Conservation (phyloP, 331 rosid species). For the Phaseolus coccineus region DNA sequence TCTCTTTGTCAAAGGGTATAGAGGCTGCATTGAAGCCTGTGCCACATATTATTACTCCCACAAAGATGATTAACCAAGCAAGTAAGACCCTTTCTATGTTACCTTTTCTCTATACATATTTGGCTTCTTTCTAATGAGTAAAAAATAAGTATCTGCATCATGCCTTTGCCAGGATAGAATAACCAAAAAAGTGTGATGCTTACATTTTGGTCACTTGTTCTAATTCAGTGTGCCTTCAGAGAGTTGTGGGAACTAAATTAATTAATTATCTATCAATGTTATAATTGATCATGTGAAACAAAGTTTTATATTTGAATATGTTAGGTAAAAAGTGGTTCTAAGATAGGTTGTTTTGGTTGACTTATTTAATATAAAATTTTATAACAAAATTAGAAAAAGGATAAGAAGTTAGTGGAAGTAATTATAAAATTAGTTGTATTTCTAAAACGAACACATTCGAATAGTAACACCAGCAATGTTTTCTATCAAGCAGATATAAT, state of each 20-base stretch:
- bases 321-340: not conserved
- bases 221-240: not conserved
- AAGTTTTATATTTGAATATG: not conserved
- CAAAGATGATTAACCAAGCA: conserved; percentile 83
- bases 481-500: not conserved
- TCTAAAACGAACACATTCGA: not conserved
- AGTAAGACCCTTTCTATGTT: conserved; percentile 61
- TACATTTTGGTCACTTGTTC: not conserved
- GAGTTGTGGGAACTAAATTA: not conserved
- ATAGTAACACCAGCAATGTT: not conserved
- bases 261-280: not conserved
- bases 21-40: conserved; percentile 87
- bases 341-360: not conserved
- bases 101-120: conserved; percentile 7
- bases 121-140: not conserved
- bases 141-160: not conserved
- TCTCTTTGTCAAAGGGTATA: conserved; percentile 86
- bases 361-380: not conserved
- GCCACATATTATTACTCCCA: conserved; percentile 90
- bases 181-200: not conserved
- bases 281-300: not conserved
- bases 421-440: not conserved
- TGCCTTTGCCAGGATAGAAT: conserved; percentile 13
- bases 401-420: not conserved
- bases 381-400: not conserved